Conservation (phyloP, 345 rosid species). For the Boechera retrofracta region DNA sequence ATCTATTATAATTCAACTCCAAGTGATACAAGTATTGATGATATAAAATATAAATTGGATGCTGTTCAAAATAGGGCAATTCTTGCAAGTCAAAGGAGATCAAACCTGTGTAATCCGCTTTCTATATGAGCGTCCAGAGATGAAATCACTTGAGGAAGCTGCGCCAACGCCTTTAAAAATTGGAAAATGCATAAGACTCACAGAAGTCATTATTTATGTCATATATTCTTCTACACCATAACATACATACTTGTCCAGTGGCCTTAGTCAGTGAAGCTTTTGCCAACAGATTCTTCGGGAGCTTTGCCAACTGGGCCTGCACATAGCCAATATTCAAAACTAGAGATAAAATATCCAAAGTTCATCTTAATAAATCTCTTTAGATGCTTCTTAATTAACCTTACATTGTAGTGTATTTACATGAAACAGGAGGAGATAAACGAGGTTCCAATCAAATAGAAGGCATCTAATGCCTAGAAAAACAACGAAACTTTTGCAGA, state of each 20-base stretch:
- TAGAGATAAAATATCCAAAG: not conserved
- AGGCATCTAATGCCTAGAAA: not conserved
- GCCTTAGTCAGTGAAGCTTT: conserved; percentile 71
- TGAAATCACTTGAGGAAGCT: conserved; percentile 81
- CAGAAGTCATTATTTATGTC: not conserved
- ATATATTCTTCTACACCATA: not conserved
- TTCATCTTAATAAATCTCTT: conserved; percentile 7
- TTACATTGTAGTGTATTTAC: not conserved
- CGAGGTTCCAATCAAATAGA: not conserved
- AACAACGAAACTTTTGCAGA: not conserved
- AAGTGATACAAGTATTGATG: not conserved
- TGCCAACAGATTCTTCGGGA: conserved; percentile 83
- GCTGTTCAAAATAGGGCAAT: not conserved
- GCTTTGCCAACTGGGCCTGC: conserved; percentile 69
- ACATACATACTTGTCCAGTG: conserved; percentile 67
- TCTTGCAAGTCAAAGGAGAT: conserved; percentile 17
- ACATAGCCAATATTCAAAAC: conserved; percentile 14
- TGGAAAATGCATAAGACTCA: not conserved
- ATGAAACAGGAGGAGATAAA: not conserved
- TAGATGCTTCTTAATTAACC: conserved; percentile 15
- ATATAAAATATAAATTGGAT: not conserved
- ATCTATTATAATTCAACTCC: not conserved
- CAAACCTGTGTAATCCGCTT: conserved; percentile 69
- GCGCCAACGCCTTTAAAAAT: conserved; percentile 63
- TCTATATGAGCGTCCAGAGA: conserved; percentile 85